A percentile compares a stretch with the other conserved stretches of the same genome.
Conservation (phyloP, 2,329 filamentous ascomycete species). For the Cladobotryum protrusum region DNA sequence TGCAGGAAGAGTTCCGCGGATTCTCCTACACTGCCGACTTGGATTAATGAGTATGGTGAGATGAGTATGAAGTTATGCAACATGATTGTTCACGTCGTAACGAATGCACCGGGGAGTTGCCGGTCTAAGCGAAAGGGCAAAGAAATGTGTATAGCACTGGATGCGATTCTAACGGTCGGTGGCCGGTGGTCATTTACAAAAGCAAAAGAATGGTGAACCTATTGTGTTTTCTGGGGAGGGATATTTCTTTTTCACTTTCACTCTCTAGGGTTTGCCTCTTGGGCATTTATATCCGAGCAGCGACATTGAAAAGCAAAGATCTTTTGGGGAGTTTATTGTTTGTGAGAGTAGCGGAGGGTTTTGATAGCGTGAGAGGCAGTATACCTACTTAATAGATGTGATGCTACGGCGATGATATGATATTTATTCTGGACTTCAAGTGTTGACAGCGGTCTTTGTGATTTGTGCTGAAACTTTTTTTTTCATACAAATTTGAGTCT, state of each 20-base stretch:
- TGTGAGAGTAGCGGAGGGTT: background rate
- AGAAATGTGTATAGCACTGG: too few relatives aligned
- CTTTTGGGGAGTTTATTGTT: constrained; percentile 1
- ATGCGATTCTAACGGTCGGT: too few relatives aligned
- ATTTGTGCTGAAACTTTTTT: background rate
- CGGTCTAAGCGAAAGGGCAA: too few relatives aligned
- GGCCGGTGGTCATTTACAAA: too few relatives aligned
- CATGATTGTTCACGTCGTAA: too few relatives aligned
- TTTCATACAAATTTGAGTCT: constrained; percentile 4
- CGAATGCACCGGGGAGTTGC: too few relatives aligned
- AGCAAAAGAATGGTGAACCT: too few relatives aligned
- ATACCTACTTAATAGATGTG: constrained; percentile 14
- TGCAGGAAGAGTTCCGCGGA: constrained; percentile 99
- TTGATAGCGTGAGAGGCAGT: constrained; percentile 6
- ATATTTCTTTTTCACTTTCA: background rate
- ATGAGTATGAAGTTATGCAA: too few relatives aligned
- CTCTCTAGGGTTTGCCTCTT: constrained; percentile 2
- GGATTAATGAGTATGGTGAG: constrained; percentile 42
- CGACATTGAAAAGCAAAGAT: constrained; percentile 8
- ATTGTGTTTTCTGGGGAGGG: background rate
- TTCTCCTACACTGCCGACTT: constrained; percentile 97
- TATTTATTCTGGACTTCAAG: background rate
- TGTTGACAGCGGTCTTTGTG: background rate
- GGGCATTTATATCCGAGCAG: constrained; percentile 4
- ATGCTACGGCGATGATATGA: background rate